phyloP scores from a whole-genome alignment of 257 asterid genomes.

The Rubia yunnanensis region DNA sequence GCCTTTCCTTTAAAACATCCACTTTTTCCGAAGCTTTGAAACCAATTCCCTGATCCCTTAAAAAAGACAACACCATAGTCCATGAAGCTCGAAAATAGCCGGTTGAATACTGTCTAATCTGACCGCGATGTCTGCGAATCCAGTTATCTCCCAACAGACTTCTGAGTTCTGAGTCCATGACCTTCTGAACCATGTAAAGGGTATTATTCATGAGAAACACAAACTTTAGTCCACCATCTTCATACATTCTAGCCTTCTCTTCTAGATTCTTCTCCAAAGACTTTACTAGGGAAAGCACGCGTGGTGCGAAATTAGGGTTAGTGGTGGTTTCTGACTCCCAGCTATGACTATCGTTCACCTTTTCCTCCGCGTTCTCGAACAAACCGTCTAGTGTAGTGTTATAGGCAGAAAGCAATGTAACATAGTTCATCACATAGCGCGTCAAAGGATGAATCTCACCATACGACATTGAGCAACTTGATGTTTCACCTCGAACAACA shows the following conservation, averaged over 20 bases:
- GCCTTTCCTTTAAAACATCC: too few relatives aligned
- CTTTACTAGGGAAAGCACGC: conserved; percentile 52
- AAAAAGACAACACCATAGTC: too few relatives aligned
- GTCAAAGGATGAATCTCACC: conserved; percentile 94
- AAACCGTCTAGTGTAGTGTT: conserved; percentile 56
- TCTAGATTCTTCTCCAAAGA: conserved; percentile 75
- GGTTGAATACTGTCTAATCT: conserved; percentile 72
- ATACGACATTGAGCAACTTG: conserved; percentile 62
- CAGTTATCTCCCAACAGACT: conserved; percentile 81
- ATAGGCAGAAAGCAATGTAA: conserved; percentile 75
- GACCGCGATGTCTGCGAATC: conserved; percentile 67
- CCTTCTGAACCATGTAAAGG: conserved; percentile 84
- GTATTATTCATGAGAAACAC: too few relatives aligned
- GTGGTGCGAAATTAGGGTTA: conserved; percentile 45
- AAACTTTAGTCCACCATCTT: too few relatives aligned
- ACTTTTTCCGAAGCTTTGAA: too few relatives aligned
- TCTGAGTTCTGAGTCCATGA: conserved; percentile 74
- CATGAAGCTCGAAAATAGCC: conserved; percentile 81
- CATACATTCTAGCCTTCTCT: too few relatives aligned
- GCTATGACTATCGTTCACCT: conserved; percentile 23
- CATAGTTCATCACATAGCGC: conserved; percentile 97
- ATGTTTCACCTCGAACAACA: conserved; percentile 80
- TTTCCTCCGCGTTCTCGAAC: conserved; percentile 38
- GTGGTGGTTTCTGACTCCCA: conserved; percentile 40
- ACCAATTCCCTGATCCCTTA: too few relatives aligned